Evolutionary conservation across 352 stramenopile genomes (phyloP), one percentile per base, ranked within the genome.

Genomic region (Phytophthora pluvialis): DNA sequence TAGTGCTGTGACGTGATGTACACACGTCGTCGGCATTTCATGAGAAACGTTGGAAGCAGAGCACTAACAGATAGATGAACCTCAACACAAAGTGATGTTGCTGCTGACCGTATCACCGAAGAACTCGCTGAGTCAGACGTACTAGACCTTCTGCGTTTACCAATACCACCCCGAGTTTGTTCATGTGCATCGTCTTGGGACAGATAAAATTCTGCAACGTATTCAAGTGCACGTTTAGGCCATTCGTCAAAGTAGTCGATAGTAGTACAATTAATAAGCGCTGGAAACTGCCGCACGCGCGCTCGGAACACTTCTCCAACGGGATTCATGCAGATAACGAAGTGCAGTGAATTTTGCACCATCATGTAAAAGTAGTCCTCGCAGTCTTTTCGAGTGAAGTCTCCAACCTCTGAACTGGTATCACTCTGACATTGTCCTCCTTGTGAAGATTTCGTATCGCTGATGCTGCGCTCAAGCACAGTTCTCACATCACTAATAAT

Each of bases 201-300:
- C 1, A 91, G 45, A 44, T 86, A 86, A 11, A 83, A 80, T 54
- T 94, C 80, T 0, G 87, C 86, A 40, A 95, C 86, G 43, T 88
- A 93, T 54, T 94, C 78, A 13, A 98, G 71, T 11, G 94, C 94
- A 29, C 82, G 78, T 50, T 77, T 77, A 0, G 94, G 93, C 94
- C 94, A 98, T 46, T 92, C 89, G n/a, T 94, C 79, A 58, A 98
- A 98, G 75, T 85, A 98, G 49, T 97, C 89, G 40, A 98, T 97
- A 0, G 93, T 98, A 18, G 87, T 97, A 64, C 94, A 98, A 65
- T 98, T 98, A 29, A 98, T 88, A 4, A 98, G 64, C 5, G 92
- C 93, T 13, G 94, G 94, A 26, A 98, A 98, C 64, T 97, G 94
- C 3, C 93, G 81, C 16, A 98, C 81, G 2, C 89, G 81, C 2